Conservation (phyloP, 495 filamentous ascomycete species). For the Penicillium flavigenum region DNA sequence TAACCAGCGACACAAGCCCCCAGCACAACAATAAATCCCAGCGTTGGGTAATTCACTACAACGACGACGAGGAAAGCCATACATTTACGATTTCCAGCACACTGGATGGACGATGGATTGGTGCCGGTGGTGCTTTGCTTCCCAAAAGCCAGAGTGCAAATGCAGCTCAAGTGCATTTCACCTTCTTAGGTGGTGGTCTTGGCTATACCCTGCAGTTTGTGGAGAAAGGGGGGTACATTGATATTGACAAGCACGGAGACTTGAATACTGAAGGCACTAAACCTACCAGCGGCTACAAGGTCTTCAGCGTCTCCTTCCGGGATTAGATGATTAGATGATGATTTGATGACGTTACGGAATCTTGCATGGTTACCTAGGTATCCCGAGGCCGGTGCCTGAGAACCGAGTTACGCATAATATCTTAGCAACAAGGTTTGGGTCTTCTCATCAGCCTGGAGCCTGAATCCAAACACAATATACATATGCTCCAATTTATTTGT, state of each 20-base stretch:
- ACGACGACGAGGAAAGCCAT: constrained; percentile 36
- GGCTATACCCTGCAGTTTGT: constrained; percentile 44
- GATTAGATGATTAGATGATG: constrained; percentile 23
- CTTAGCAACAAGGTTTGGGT: neutral
- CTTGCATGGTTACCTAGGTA: neutral
- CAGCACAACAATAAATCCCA: constrained; percentile 42
- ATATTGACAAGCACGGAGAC: constrained; percentile 23
- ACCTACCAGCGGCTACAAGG: constrained; percentile 26
- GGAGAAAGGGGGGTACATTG: constrained; percentile 25
- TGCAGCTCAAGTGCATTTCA: constrained; percentile 39
- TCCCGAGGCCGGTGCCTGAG: neutral
- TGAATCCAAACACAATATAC: constrained; percentile 4
- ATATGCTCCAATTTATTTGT: neutral
- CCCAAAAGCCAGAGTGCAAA: constrained; percentile 16
- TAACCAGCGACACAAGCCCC: constrained; percentile 30
- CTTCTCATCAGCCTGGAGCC: neutral
- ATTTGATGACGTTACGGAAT: neutral
- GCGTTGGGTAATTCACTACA: constrained; percentile 53
- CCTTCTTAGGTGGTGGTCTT: constrained; percentile 41
- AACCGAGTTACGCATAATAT: neutral
- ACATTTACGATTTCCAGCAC: constrained; percentile 51
- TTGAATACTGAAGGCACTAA: constrained; percentile 10
- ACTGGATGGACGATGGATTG: constrained; percentile 46
- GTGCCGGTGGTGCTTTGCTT: constrained; percentile 25
- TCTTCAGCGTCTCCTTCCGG: constrained; percentile 51